Evolutionary conservation across 371 early-diverging fungal species (phyloP).

Genomic region (Polyrhizophydium stewartii): DNA sequence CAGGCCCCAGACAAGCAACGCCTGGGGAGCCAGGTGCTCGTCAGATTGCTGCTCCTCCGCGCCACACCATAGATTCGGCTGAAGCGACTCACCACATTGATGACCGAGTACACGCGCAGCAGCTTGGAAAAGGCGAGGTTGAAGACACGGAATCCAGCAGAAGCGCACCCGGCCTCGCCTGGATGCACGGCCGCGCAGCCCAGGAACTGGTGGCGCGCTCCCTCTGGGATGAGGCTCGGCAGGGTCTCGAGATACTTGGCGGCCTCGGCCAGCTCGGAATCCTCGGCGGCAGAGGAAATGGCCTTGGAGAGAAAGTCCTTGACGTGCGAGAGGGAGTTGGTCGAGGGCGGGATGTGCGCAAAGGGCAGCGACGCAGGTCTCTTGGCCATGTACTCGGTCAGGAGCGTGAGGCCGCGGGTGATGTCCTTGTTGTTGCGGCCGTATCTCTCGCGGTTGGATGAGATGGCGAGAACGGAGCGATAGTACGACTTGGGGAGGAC

Average conservation of each 20-base stretch:
- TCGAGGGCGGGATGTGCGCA: not conserved
- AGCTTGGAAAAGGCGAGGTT: not conserved
- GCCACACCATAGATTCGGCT: too few species aligned
- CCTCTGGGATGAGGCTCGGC: not conserved
- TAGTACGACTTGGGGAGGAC: not conserved
- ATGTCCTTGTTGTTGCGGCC: not conserved
- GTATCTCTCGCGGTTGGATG: not conserved
- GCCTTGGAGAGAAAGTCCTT: too few species aligned
- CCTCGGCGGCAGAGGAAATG: too few species aligned
- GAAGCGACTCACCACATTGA: not conserved
- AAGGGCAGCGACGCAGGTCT: not conserved
- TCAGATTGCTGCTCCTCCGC: too few species aligned
- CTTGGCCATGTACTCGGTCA: not conserved
- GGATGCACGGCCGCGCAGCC: not conserved
- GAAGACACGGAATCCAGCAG: not conserved
- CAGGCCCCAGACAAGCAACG: too few species aligned
- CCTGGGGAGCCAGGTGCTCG: too few species aligned
- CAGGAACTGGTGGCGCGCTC: not conserved
- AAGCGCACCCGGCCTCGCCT: not conserved
- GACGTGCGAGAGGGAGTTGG: not conserved
- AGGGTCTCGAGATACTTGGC: not conserved
- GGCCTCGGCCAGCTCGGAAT: not conserved
- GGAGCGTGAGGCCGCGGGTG: not conserved
- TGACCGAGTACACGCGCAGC: not conserved
- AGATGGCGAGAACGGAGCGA: not conserved